These are phyloP conservation scores for Solanum rostratum DNA, from an alignment of 257 asterid genomes.

Conservation along the genomic window DNA sequence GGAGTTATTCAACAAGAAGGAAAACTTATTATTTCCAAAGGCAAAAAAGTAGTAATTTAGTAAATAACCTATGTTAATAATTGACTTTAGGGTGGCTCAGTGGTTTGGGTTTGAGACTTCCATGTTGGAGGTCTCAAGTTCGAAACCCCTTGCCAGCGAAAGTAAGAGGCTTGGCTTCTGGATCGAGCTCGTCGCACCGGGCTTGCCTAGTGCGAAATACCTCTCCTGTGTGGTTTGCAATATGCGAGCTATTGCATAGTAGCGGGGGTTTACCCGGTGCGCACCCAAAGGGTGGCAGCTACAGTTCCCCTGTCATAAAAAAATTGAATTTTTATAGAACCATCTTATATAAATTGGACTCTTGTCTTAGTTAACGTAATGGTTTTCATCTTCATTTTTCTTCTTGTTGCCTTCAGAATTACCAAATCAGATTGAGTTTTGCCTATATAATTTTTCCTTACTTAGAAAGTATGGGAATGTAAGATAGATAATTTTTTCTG, in stretches of 20 bases:
- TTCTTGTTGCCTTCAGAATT: background rate
- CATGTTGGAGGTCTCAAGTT: too few relatives aligned
- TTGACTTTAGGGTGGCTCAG: background rate
- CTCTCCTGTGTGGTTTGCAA: too few relatives aligned
- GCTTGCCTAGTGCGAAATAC: too few relatives aligned
- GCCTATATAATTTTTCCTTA: background rate
- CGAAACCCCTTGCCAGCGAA: too few relatives aligned
- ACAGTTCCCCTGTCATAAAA: too few relatives aligned
- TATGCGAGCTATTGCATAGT: too few relatives aligned
- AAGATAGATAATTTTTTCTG: background rate
- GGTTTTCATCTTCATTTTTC: background rate
- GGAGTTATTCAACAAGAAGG: background rate
- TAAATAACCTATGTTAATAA: background rate
- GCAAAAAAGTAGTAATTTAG: background rate
- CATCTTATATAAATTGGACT: background rate
- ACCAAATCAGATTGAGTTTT: background rate
- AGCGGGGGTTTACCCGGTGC: too few relatives aligned
- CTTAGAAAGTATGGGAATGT: background rate
- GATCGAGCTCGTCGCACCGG: too few relatives aligned
- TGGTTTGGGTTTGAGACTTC: too few relatives aligned
- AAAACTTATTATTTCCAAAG: background rate
- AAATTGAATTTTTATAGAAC: background rate
- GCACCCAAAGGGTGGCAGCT: too few relatives aligned
- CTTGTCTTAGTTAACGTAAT: background rate
- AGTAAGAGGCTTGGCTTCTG: too few relatives aligned